These are phyloP conservation scores for Incumbomyces lentus DNA, from an alignment of 2,329 filamentous ascomycete genomes.

Conservation along the genomic window DNA sequence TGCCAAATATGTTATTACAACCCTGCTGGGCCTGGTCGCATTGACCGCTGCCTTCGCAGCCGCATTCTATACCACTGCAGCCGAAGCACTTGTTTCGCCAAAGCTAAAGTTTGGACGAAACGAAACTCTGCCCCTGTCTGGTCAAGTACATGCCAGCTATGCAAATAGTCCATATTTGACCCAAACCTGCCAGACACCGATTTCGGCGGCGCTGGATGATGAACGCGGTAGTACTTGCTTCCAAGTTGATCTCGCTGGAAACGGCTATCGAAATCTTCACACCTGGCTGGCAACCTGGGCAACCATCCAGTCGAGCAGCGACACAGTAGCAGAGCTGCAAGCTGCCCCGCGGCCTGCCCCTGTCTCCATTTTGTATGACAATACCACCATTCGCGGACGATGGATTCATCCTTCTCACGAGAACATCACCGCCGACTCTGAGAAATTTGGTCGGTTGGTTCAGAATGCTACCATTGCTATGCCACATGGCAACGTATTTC, in stretches of 20 bases:
- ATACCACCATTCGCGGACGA: conserved; percentile 57
- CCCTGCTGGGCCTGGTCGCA: conserved; percentile 54
- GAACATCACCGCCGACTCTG: conserved; percentile 44
- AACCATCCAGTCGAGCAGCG: conserved; percentile 34
- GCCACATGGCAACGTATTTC: conserved; percentile 61
- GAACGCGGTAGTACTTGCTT: conserved; percentile 47
- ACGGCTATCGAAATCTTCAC: conserved; percentile 58
- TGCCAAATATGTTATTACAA: conserved; percentile 52
- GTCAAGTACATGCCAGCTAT: conserved; percentile 51
- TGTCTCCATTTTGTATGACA: conserved; percentile 57
- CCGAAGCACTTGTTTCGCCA: conserved; percentile 63
- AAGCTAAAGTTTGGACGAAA: conserved; percentile 53
- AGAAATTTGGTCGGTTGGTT: conserved; percentile 46
- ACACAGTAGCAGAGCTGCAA: conserved; percentile 23
- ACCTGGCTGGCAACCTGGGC: conserved; percentile 51
- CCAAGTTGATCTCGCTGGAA: conserved; percentile 58
- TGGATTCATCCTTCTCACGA: conserved; percentile 53
- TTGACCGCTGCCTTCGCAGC: conserved; percentile 55
- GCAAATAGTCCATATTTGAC: conserved; percentile 51
- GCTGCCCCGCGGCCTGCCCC: conserved; percentile 46
- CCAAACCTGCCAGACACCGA: conserved; percentile 51
- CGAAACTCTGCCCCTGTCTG: conserved; percentile 41
- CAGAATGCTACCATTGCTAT: conserved; percentile 71
- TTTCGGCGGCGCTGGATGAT: conserved; percentile 34
- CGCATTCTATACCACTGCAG: conserved; percentile 66